These are phyloP conservation scores for Fusarium hostae DNA, from an alignment of 2,329 filamentous ascomycete genomes.

Conservation along the genomic window DNA sequence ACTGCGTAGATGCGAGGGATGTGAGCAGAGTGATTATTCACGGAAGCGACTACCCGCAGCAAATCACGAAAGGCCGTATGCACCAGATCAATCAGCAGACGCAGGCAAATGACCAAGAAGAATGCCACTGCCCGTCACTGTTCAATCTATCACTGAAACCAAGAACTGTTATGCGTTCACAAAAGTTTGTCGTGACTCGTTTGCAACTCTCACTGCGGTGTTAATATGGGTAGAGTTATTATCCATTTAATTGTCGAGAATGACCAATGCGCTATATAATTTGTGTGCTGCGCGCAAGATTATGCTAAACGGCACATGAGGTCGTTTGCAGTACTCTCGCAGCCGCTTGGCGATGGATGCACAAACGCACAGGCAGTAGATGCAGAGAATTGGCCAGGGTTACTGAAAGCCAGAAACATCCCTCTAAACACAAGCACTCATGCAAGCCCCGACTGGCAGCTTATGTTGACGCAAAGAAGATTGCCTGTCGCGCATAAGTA, in stretches of 20 bases:
- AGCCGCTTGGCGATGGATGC: background rate
- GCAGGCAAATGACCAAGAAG: background rate
- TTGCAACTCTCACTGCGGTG: accelerated
- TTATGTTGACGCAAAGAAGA: constrained; percentile 11
- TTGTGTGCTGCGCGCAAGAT: too few species aligned
- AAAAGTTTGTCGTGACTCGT: background rate
- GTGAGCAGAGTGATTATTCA: background rate
- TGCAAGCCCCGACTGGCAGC: background rate
- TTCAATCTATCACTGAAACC: background rate
- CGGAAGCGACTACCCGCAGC: background rate
- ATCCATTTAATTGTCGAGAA: background rate
- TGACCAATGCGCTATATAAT: too few species aligned
- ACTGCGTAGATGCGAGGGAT: background rate
- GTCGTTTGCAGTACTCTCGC: background rate
- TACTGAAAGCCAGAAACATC: too few species aligned
- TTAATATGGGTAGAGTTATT: background rate
- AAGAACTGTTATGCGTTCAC: background rate
- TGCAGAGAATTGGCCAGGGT: background rate
- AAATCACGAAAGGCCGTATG: background rate
- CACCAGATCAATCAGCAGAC: background rate
- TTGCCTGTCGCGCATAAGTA: constrained; percentile 48
- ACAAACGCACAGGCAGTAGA: background rate
- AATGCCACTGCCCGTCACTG: background rate
- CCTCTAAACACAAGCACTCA: background rate
- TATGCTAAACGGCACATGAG: background rate